Evolutionary conservation across 805 yeast genomes (phyloP).

Genomic region (Dipodascopsis tothii): DNA sequence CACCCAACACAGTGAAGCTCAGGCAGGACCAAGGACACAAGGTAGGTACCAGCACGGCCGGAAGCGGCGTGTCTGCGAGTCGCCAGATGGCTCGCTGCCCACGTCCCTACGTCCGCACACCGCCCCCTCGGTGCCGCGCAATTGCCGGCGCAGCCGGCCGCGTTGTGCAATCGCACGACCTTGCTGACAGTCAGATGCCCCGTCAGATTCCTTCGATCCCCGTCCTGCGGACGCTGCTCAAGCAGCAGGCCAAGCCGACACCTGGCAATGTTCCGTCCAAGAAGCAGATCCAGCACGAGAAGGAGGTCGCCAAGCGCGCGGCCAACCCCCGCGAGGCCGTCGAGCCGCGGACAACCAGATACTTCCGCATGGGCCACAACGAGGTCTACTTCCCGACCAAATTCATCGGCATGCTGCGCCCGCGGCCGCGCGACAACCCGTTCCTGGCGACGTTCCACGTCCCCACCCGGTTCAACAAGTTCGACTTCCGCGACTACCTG

Average conservation of each 20-base stretch:
- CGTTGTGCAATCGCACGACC: too few relatives aligned
- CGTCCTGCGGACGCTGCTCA: slow-evolving; percentile 11
- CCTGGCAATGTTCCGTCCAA: slow-evolving; percentile 9
- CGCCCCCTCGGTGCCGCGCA: too few relatives aligned
- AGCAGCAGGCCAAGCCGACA: slow-evolving; percentile 11
- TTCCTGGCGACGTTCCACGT: slow-evolving; percentile 94
- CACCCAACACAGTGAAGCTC: too few relatives aligned
- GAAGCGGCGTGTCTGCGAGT: too few relatives aligned
- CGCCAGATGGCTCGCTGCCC: too few relatives aligned
- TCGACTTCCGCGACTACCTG: slow-evolving; percentile 89
- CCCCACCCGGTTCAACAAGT: slow-evolving; percentile 85
- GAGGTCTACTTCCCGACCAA: slow-evolving; percentile 81
- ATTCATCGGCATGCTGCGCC: slow-evolving; percentile 68
- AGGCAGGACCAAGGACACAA: too few relatives aligned
- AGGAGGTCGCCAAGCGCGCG: slow-evolving; percentile 3
- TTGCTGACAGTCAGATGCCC: slow-evolving; percentile 6
- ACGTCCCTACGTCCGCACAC: too few relatives aligned
- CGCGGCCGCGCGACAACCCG: slow-evolving; percentile 47
- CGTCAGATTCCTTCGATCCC: slow-evolving; percentile 16
- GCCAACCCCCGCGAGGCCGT: slow-evolving; percentile 7
- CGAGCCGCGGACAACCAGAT: slow-evolving; percentile 8
- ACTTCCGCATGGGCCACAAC: slow-evolving; percentile 73
- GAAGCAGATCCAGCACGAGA: slow-evolving; percentile 10
- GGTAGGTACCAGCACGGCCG: too few relatives aligned
- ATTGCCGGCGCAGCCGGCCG: too few relatives aligned